These are phyloP conservation scores for Curvularia sp. DNA, from an alignment of 2,329 filamentous ascomycete species.

Conservation along the genomic window DNA sequence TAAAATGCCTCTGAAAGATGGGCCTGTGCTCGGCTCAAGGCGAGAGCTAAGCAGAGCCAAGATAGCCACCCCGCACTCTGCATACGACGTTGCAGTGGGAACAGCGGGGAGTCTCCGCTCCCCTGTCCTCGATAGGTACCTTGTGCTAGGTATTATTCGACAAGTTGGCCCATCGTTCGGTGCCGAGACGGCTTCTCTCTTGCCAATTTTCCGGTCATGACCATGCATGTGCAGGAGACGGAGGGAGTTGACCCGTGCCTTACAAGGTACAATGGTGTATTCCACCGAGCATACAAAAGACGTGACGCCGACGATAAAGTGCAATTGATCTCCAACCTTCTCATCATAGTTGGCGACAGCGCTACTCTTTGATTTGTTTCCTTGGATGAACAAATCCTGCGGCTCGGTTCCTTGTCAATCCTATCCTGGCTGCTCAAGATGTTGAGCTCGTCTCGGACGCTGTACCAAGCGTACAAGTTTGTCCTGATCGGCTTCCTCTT, in stretches of 20 bases:
- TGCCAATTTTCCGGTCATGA: constrained; percentile 17
- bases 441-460: constrained; percentile 4
- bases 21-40: constrained; percentile 2
- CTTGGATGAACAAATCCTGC: constrained; percentile 10
- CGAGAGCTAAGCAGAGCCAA: constrained; percentile 24
- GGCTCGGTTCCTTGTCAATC: not conserved
- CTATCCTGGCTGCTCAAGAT: constrained; percentile 4
- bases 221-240: constrained; percentile 8
- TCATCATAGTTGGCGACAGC: not conserved
- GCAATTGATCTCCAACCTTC: not conserved
- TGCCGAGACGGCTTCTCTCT: constrained; percentile 14
- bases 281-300: constrained; percentile 13
- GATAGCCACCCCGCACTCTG: constrained; percentile 33
- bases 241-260: constrained; percentile 12
- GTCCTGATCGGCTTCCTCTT: constrained; percentile 23
- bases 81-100: constrained; percentile 17
- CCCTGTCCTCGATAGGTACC: constrained; percentile 14
- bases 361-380: constrained; percentile 4
- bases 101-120: constrained; percentile 21
- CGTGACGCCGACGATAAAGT: not conserved
- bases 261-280: not conserved
- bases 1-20: constrained; percentile 4
- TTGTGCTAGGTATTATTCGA: not conserved
- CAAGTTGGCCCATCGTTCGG: constrained; percentile 15
- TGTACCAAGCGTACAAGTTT: constrained; percentile 14